These are phyloP conservation scores for Aspergillus chevalieri DNA, from an alignment of 2,329 filamentous ascomycete species.

Conservation along the genomic window DNA sequence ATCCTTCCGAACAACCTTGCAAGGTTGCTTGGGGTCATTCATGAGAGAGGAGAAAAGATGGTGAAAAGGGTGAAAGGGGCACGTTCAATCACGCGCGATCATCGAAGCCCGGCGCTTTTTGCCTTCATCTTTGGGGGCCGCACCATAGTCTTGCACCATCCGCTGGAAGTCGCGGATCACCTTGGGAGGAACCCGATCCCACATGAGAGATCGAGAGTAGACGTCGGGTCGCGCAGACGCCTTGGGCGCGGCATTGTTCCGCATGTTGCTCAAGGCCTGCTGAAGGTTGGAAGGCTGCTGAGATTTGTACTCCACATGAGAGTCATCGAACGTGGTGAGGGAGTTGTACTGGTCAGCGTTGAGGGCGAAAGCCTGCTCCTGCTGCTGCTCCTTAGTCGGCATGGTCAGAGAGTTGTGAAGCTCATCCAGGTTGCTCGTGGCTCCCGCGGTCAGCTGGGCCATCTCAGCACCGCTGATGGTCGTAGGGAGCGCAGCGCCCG, in stretches of 20 bases:
- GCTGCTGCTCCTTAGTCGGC: constrained; percentile 76
- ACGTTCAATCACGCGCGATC: background rate
- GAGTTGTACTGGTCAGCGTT: constrained; percentile 84
- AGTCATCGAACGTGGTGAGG: constrained; percentile 63
- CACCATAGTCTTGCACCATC: constrained; percentile 71
- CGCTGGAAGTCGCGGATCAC: constrained; percentile 89
- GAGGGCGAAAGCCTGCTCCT: constrained; percentile 81
- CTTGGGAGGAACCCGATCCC: constrained; percentile 87
- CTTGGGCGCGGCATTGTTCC: constrained; percentile 58
- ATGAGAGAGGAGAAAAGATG: background rate
- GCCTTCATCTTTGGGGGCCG: constrained; percentile 28
- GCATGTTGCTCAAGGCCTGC: constrained; percentile 72
- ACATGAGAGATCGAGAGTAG: constrained; percentile 85
- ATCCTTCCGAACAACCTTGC: too few relatives aligned
- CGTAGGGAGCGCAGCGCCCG: constrained; percentile 21
- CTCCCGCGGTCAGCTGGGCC: constrained; percentile 31
- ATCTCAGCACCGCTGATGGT: constrained; percentile 35
- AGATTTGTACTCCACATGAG: constrained; percentile 30
- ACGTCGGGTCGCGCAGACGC: constrained; percentile 61
- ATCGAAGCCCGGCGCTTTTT: background rate
- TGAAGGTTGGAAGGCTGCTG: constrained; percentile 40
- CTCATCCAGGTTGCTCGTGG: constrained; percentile 50
- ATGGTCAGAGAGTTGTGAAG: constrained; percentile 64
- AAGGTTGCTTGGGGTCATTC: background rate
- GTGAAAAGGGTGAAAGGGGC: background rate